phyloP scores from a whole-genome alignment of 768 basidiomycete genomes.

The Pleurotus cornucopiae region DNA sequence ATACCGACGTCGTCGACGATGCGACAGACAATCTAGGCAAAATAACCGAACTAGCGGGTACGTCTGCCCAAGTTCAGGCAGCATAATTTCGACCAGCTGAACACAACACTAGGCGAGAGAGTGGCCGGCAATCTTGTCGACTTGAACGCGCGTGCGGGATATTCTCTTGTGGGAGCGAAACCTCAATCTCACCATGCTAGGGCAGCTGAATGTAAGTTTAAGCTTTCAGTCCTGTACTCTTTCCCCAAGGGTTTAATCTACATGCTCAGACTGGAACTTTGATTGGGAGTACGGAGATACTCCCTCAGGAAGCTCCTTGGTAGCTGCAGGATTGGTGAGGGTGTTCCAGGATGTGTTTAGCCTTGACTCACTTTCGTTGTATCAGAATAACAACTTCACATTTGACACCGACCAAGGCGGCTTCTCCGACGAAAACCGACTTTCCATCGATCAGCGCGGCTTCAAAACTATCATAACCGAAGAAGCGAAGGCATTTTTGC shows the following conservation, averaged over 20 bases:
- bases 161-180: conserved; percentile 43
- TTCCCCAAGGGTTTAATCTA: neutral
- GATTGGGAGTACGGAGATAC: conserved; percentile 55
- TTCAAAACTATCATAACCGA: conserved; percentile 53
- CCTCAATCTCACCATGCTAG: conserved; percentile 39
- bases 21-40: conserved; percentile 34
- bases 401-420: conserved; percentile 47
- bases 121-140: conserved; percentile 48
- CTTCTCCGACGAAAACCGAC: conserved; percentile 48
- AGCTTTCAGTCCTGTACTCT: conserved; percentile 17
- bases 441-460: conserved; percentile 60
- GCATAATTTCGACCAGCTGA: neutral
- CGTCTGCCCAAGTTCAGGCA: neutral
- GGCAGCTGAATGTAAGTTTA: conserved; percentile 54
- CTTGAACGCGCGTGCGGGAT: conserved; percentile 48
- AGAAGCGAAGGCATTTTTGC: conserved; percentile 54
- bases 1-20: conserved; percentile 36
- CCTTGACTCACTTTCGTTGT: neutral
- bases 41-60: conserved; percentile 44
- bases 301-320: conserved; percentile 59
- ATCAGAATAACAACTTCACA: conserved; percentile 64
- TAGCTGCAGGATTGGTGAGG: conserved; percentile 61
- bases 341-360: neutral
- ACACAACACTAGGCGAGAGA: conserved; percentile 31
- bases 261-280: conserved; percentile 19